phyloP scores from a whole-genome alignment of 2,329 filamentous ascomycete species.

The Byssothecium circinans region DNA sequence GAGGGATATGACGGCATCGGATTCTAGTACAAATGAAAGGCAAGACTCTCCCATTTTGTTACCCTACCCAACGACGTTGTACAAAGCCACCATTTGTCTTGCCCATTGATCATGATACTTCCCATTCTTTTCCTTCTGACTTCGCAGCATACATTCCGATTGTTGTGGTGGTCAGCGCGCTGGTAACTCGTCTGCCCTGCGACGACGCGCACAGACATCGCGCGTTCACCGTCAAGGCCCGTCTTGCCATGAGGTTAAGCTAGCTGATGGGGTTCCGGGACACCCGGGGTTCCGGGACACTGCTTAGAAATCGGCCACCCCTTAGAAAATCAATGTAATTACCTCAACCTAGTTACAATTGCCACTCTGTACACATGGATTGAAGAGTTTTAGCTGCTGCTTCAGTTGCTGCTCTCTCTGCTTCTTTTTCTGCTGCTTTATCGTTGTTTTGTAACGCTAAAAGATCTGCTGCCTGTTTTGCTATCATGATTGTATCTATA shows the following conservation, averaged over 20 bases:
- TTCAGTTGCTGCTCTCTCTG: too few species aligned
- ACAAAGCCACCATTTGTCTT: background rate
- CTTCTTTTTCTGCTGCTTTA: too few species aligned
- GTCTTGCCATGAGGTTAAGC: conserved; percentile 8
- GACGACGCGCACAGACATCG: background rate
- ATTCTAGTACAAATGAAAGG: background rate
- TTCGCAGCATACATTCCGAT: background rate
- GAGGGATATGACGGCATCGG: background rate
- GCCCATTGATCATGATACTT: background rate
- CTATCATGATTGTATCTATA: too few species aligned
- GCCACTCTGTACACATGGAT: too few species aligned
- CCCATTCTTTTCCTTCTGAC: background rate
- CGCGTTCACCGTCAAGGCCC: background rate
- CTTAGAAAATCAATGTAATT: too few species aligned
- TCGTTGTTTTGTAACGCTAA: too few species aligned
- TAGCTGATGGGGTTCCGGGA: too few species aligned
- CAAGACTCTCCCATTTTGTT: background rate
- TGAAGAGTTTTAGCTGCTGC: too few species aligned
- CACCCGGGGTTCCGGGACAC: too few species aligned
- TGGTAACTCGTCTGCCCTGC: background rate
- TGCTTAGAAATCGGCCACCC: too few species aligned
- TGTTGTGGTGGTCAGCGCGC: background rate
- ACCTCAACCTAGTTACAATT: too few species aligned
- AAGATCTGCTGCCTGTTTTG: too few species aligned
- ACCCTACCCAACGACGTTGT: background rate